Base-by-base conservation (phyloP, 1,139 yeast genomes). In the Suhomyces choctaworum region DNA sequence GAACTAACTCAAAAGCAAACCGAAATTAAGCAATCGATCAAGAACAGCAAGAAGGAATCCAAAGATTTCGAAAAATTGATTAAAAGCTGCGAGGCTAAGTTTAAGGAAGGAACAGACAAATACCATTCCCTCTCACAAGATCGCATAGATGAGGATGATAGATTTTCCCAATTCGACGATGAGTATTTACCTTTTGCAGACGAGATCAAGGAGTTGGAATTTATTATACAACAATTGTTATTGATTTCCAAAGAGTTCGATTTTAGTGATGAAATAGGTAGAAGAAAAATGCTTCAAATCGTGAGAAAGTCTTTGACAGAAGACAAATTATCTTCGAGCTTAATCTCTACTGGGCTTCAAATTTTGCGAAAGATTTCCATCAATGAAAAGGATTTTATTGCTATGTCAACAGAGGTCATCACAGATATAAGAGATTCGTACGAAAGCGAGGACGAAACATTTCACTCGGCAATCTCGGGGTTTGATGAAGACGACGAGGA, bases 221-320 rank as follows among this genome's bases (percentile, higher is more conserved):
- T 82, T 51, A 78, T 89, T 31, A 74, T 88, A 30, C 79, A 80
- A 41, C 96, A 92, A 55, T 57, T 94, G 22, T 58, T 92, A 25
- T 61, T 69, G 7, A 76, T 88, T 25, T 82, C 92, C 0, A 74
- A 74, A 28, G 78, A 78, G 25, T 85, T 82, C 53, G 98, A 92
- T 56, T 88, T 79, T 51, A 83, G 90, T 46, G 98, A 92, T 62
- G 97, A 90, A 57, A 77, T 86, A 33, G 97, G 97, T 5, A 77
- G 97, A 53, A 74, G 96, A 54, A 79, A 81, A 32, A 82, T 88
- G 80, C 62, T 88, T 29, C 83, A 80, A 36, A 75, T 84, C 4
- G 71, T 89, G 12, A 76, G 96, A 60, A 67, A 78, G 20, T 66
- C 81, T 9, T 61, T 83, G 39, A 66, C 79, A 1, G 70, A 74